Conservation (phyloP, 306 rosid genomes). For the Lathyrus tuberosus region DNA sequence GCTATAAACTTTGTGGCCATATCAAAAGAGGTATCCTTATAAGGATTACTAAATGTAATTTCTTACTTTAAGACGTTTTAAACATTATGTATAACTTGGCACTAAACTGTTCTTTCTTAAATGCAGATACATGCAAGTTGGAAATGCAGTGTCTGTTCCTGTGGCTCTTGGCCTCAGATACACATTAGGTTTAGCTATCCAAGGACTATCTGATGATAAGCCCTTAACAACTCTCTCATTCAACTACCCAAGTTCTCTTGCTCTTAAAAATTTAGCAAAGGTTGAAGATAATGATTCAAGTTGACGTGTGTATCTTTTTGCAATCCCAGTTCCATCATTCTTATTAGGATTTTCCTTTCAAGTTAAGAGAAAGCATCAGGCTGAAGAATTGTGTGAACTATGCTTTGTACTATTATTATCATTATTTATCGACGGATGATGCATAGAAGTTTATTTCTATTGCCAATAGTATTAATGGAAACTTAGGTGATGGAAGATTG, state of each 20-base stretch:
- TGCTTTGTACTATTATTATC: not conserved
- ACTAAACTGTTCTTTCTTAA: not conserved
- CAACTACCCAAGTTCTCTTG: conserved; percentile 46
- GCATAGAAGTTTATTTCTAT: too few species aligned
- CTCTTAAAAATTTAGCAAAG: not conserved
- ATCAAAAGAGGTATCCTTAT: conserved; percentile 60
- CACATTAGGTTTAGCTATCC: conserved; percentile 50
- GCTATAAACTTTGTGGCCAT: conserved; percentile 62
- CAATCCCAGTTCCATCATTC: not conserved
- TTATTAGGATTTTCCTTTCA: not conserved
- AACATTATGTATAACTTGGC: not conserved
- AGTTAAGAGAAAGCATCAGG: not conserved
- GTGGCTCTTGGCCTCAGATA: conserved; percentile 55
- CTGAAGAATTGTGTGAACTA: not conserved
- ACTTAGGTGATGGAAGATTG: too few species aligned
- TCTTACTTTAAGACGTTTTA: not conserved
- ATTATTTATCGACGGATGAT: too few species aligned
- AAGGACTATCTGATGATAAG: conserved; percentile 45
- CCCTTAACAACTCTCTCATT: conserved; percentile 45
- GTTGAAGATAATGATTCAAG: not conserved
- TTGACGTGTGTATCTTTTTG: too few species aligned
- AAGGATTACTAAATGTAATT: not conserved
- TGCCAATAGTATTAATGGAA: too few species aligned
- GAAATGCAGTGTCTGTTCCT: conserved; percentile 56
- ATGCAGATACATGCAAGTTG: conserved; percentile 50